Evolutionary conservation across 208 protist species (phyloP), one percentile per base, ranked within the genome.

Genomic region (Leishmania tarentolae): DNA sequence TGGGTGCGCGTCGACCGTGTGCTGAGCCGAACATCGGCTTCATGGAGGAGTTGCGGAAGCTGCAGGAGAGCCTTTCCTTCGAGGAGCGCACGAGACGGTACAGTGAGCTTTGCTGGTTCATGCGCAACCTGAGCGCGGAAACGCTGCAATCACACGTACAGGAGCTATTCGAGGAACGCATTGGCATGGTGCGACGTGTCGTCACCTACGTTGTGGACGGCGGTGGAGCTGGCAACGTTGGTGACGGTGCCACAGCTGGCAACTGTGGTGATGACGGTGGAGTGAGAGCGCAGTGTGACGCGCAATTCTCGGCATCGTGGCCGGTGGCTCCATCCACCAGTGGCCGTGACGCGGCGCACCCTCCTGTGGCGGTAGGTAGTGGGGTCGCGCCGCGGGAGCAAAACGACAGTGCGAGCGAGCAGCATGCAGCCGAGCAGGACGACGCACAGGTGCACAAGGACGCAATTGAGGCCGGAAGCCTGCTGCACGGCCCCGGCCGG

Each of bases 11-110:
- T 1, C 90, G 94, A 5, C 92, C 88, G 0, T 86, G 73, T 47
- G 89, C 91, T 28, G 92, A 96, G 69, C 94, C 93, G 24, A 97
- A 97, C 84, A 68, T 97, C 11, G 92, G 89, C 66, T 97, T 97
- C 79, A 86, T 96, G 71, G 90, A 93, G 35, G 89, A 91, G 28
- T 75, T 97, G 69, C 94, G 83, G 28, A 79, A 87, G 42, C 89
- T 93, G 50, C 92, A 97, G 88, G 86, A 91, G 72, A 85, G 86
- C 1, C 87, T 96, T 80, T 82, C 83, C 37, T 57, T 77, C 11
- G 85, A 92, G 56, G 83, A 90, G 72, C 90, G 92, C 1, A 88
- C 85, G 24, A 81, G 78, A 40, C 87, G 87, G 5, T 92, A 87
- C 81, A 84, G 83, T 2, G 78, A 87, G 79, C 90, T 92, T 37